These are phyloP conservation scores for Amanita rubescens DNA, from an alignment of 768 basidiomycete genomes.

Conservation along the genomic window DNA sequence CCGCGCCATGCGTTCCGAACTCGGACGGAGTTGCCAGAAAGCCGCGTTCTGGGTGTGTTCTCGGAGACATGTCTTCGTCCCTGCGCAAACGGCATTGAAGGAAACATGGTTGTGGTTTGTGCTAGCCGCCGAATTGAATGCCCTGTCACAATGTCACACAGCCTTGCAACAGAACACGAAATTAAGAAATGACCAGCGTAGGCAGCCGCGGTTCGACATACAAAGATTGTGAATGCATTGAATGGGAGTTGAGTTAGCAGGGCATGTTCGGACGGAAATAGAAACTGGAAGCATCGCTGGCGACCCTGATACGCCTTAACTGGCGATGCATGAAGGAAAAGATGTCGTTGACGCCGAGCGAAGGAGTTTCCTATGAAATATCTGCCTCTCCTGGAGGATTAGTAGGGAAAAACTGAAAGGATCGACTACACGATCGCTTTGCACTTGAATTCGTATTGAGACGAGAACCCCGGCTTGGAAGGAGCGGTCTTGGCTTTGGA, in stretches of 20 bases:
- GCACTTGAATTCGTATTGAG: too few species aligned
- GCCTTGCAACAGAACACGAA: too few species aligned
- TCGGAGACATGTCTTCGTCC: background rate
- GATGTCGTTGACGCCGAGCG: too few species aligned
- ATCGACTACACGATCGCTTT: too few species aligned
- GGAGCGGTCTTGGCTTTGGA: constrained; percentile 31
- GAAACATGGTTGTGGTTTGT: background rate
- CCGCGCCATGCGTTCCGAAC: constrained; percentile 3
- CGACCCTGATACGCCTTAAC: constrained; percentile 46
- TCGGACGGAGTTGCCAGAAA: background rate
- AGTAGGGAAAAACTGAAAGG: too few species aligned
- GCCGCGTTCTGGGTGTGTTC: background rate
- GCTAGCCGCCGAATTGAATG: background rate
- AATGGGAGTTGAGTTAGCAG: constrained; percentile 32
- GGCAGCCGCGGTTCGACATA: background rate
- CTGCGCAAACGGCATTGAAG: background rate
- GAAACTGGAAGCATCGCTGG: constrained; percentile 74
- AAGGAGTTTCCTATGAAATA: too few species aligned
- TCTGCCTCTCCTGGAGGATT: too few species aligned
- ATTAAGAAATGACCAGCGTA: background rate
- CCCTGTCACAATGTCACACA: too few species aligned
- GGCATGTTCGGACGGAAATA: constrained; percentile 54
- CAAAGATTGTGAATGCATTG: background rate
- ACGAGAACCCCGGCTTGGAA: constrained; percentile 24
- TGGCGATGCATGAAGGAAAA: too few species aligned